These are phyloP conservation scores for Telopea speciosissima DNA, from an alignment of 177 flowering plant genomes.

Conservation along the genomic window DNA sequence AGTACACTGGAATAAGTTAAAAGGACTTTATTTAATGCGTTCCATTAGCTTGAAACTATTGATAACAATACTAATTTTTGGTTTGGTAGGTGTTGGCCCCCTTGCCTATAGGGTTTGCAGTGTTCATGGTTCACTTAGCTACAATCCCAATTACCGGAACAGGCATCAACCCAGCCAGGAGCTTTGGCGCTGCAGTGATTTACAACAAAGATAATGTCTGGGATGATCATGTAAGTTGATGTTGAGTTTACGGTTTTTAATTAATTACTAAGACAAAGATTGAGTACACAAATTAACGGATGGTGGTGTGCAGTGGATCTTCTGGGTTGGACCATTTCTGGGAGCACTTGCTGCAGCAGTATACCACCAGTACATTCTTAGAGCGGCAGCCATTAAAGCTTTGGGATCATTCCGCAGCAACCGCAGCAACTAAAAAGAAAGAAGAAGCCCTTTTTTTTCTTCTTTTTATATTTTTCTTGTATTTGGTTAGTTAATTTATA, in stretches of 20 bases:
- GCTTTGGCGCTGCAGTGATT: slow-evolving; percentile 28
- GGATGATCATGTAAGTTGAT: slow-evolving; percentile 20
- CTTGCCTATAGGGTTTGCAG: slow-evolving; percentile 23
- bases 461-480: too few relatives aligned
- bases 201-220: slow-evolving; percentile 16
- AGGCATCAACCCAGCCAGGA: slow-evolving; percentile 27
- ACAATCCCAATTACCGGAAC: slow-evolving; percentile 23
- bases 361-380: slow-evolving; percentile 25
- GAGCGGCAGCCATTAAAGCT: slow-evolving; percentile 27
- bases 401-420: slow-evolving; percentile 28
- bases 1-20: not conserved
- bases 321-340: slow-evolving; percentile 27
- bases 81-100: slow-evolving; percentile 24
- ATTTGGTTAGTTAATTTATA: too few relatives aligned
- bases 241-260: too few relatives aligned
- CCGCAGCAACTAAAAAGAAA: slow-evolving; percentile 1
- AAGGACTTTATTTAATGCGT: too few relatives aligned
- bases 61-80: too few relatives aligned
- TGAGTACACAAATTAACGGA: too few relatives aligned
- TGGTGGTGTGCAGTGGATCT: slow-evolving; percentile 13
- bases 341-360: slow-evolving; percentile 27
- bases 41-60: not conserved
- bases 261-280: too few relatives aligned
- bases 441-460: too few relatives aligned
- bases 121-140: slow-evolving; percentile 20